These are phyloP conservation scores for Scheffersomyces lignosus DNA, from an alignment of 805 yeast genomes.

Conservation along the genomic window DNA sequence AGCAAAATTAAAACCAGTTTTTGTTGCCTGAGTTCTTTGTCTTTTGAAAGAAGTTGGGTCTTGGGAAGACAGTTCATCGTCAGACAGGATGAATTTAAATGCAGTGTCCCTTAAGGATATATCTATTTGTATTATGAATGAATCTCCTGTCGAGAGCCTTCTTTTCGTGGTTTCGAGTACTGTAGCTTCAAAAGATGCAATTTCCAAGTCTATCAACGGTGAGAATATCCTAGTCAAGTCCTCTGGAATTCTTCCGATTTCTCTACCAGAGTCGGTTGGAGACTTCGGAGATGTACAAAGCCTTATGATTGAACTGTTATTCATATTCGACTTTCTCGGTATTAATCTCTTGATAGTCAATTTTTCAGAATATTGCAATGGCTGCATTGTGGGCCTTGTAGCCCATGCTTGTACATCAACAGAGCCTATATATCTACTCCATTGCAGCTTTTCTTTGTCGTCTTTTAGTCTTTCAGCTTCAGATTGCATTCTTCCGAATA, in stretches of 20 bases:
- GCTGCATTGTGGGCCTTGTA: conserved; percentile 58
- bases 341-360: conserved; percentile 37
- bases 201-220: conserved; percentile 58
- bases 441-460: conserved; percentile 13
- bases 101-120: conserved; percentile 52
- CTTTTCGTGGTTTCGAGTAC: conserved; percentile 56
- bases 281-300: conserved; percentile 22
- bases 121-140: conserved; percentile 68
- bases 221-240: conserved; percentile 64
- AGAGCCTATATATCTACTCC: conserved; percentile 57
- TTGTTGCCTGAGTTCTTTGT: conserved; percentile 14
- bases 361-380: conserved; percentile 45
- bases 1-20: conserved; percentile 22
- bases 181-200: conserved; percentile 56
- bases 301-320: conserved; percentile 29
- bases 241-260: conserved; percentile 76
- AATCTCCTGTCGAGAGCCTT: conserved; percentile 70
- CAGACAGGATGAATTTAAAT: conserved; percentile 19
- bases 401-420: conserved; percentile 68
- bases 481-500: conserved; percentile 11
- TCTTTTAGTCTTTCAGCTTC: conserved; percentile 9
- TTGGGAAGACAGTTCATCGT: conserved; percentile 3
- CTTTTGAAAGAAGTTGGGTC: conserved; percentile 15
- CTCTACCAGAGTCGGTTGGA: conserved; percentile 40
- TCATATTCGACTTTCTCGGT: conserved; percentile 22